phyloP scores from a whole-genome alignment of 345 rosid species.

The Erysimum cheiranthoides region DNA sequence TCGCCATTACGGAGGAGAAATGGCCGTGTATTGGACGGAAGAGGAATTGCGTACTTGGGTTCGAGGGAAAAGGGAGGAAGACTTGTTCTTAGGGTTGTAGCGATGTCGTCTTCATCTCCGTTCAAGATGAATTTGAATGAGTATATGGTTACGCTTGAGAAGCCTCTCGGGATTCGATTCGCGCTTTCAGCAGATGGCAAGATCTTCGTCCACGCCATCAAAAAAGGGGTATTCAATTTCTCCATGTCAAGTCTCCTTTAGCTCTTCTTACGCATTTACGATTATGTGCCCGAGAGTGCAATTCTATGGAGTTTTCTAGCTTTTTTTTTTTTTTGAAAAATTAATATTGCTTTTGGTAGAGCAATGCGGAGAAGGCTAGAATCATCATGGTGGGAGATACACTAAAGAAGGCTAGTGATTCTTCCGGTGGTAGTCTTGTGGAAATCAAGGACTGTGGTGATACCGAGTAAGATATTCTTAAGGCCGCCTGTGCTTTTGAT shows the following conservation, averaged over 20 bases:
- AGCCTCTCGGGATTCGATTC: constrained; percentile 88
- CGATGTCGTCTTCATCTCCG: constrained; percentile 55
- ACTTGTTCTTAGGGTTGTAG: constrained; percentile 42
- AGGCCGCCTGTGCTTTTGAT: no score
- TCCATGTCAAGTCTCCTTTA: not conserved
- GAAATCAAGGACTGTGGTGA: constrained; percentile 68
- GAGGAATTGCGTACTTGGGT: constrained; percentile 6
- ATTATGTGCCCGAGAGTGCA: no score
- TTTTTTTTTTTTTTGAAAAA: no score
- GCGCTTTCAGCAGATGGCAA: constrained; percentile 73
- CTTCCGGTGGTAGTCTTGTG: constrained; percentile 57
- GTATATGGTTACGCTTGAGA: constrained; percentile 90
- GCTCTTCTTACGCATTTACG: no score
- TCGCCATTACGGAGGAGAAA: constrained; percentile 40
- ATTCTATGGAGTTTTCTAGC: no score
- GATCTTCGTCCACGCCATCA: constrained; percentile 80
- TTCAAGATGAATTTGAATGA: constrained; percentile 82
- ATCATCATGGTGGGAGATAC: constrained; percentile 91
- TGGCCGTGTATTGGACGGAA: constrained; percentile 42
- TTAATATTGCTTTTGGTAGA: constrained; percentile 45
- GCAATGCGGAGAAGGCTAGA: constrained; percentile 92
- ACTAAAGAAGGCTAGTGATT: constrained; percentile 68
- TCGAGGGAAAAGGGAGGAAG: constrained; percentile 16
- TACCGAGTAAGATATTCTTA: constrained; percentile 60
- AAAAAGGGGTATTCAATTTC: constrained; percentile 64